phyloP scores from a whole-genome alignment of 1,284 basidiomycete genomes.

The Butyriboletus appendiculatus region DNA sequence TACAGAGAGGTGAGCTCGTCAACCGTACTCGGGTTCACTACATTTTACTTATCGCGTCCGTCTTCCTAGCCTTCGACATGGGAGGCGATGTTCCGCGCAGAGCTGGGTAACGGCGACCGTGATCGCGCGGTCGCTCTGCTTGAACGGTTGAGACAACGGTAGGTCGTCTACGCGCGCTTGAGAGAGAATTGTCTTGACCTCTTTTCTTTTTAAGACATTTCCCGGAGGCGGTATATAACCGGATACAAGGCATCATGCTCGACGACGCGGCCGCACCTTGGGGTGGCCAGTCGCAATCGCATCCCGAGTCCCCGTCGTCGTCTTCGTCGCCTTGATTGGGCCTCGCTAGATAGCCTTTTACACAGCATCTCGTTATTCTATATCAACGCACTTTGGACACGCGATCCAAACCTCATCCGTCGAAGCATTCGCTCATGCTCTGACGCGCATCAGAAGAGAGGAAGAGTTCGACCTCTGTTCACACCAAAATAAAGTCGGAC shows the following conservation, averaged over 20 bases:
- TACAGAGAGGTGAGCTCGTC: conserved; percentile 81
- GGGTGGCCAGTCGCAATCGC: conserved; percentile 19
- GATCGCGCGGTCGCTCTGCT: conserved; percentile 74
- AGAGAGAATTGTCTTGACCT: not conserved
- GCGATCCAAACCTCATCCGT: no score
- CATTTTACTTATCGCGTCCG: conserved; percentile 1
- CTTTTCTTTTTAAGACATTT: conserved; percentile 51
- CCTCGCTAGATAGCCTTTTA: no score
- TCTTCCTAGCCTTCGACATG: conserved; percentile 75
- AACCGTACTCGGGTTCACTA: conserved; percentile 6
- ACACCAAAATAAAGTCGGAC: not conserved
- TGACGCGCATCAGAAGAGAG: no score
- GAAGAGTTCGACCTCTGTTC: not conserved
- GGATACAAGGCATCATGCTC: conserved; percentile 64
- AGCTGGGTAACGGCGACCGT: conserved; percentile 78
- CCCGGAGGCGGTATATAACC: conserved; percentile 68
- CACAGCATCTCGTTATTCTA: no score
- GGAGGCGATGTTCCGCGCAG: conserved; percentile 95
- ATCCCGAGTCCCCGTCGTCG: conserved; percentile 8
- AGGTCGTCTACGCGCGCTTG: conserved; percentile 22
- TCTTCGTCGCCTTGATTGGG: not conserved
- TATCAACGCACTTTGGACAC: no score
- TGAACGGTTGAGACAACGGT: conserved; percentile 76
- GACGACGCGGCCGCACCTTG: conserved; percentile 47
- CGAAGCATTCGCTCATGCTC: no score